phyloP scores from a whole-genome alignment of 495 filamentous ascomycete genomes.

The Podospora australis region DNA sequence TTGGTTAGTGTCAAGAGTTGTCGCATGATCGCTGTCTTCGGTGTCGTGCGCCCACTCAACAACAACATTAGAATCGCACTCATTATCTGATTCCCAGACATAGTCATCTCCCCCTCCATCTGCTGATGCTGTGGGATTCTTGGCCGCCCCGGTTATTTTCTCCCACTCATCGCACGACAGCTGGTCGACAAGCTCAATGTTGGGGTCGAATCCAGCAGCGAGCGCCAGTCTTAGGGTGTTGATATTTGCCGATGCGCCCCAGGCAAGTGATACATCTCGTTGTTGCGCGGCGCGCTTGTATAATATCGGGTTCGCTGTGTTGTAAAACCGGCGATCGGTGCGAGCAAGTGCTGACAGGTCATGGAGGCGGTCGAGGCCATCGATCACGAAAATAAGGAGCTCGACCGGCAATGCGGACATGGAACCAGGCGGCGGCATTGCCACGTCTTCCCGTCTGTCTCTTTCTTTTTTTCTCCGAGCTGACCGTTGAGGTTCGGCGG shows the following conservation, averaged over 20 bases:
- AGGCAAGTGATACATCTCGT: constrained; percentile 18
- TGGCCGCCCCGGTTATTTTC: constrained; percentile 4
- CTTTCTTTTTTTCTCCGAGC: no score
- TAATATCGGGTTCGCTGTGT: constrained; percentile 16
- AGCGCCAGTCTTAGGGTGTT: constrained; percentile 21
- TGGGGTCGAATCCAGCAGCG: constrained; percentile 19
- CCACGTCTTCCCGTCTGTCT: not conserved
- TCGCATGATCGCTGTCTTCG: constrained; percentile 16
- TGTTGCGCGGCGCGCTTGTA: constrained; percentile 19
- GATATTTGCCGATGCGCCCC: constrained; percentile 24
- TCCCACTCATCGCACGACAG: constrained; percentile 14
- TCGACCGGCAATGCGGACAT: constrained; percentile 21
- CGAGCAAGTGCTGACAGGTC: constrained; percentile 24
- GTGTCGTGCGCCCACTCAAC: constrained; percentile 14
- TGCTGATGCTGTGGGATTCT: constrained; percentile 4
- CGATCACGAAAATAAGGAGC: constrained; percentile 22
- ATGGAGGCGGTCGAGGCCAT: constrained; percentile 17
- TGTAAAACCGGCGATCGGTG: constrained; percentile 15
- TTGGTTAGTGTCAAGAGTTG: constrained; percentile 9
- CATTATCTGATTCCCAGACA: constrained; percentile 19
- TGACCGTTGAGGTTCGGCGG: no score
- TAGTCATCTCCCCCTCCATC: constrained; percentile 3
- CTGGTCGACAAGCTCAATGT: constrained; percentile 18
- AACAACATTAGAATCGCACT: constrained; percentile 8
- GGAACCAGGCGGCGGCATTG: not conserved